Conservation (phyloP, 805 yeast species). For the Wickerhamia fluorescens region DNA sequence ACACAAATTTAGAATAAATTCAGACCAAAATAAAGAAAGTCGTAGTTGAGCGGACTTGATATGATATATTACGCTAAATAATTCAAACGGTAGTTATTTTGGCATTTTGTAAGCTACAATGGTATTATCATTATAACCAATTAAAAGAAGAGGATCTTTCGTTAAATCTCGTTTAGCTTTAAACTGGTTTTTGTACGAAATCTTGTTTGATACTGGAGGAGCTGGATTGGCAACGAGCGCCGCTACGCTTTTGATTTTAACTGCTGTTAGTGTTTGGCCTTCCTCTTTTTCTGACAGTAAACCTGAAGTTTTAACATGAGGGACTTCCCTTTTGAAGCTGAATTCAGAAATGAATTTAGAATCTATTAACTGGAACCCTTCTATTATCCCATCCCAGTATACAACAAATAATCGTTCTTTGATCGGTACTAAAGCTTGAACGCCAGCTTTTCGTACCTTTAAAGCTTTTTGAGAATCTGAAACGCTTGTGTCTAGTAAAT, state of each 20-base stretch:
- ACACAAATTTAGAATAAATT: no score
- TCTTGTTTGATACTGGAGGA: constrained; percentile 3
- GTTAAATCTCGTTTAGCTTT: constrained; percentile 7
- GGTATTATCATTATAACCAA: constrained; percentile 53
- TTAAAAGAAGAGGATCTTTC: constrained; percentile 26
- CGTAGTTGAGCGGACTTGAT: background rate
- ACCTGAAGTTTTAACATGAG: constrained; percentile 2
- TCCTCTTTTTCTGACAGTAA: no score
- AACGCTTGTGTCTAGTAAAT: constrained; percentile 7
- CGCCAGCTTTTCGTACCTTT: constrained; percentile 13
- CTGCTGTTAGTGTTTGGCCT: no score
- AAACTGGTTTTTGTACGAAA: constrained; percentile 7
- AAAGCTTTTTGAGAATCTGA: background rate
- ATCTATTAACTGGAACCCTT: constrained; percentile 9
- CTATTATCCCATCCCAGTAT: constrained; percentile 48
- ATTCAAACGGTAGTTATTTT: no score
- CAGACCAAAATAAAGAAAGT: no score
- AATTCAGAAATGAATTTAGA: constrained; percentile 1
- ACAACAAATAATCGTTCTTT: constrained; percentile 22
- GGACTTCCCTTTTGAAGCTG: constrained; percentile 3
- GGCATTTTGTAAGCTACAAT: constrained; percentile 32
- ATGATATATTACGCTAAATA: background rate
- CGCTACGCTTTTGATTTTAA: no score
- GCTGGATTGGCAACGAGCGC: background rate
- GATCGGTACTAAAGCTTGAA: constrained; percentile 9